Base-by-base conservation (phyloP, 441 rosid genomes). In the Jatropha multifida region DNA sequence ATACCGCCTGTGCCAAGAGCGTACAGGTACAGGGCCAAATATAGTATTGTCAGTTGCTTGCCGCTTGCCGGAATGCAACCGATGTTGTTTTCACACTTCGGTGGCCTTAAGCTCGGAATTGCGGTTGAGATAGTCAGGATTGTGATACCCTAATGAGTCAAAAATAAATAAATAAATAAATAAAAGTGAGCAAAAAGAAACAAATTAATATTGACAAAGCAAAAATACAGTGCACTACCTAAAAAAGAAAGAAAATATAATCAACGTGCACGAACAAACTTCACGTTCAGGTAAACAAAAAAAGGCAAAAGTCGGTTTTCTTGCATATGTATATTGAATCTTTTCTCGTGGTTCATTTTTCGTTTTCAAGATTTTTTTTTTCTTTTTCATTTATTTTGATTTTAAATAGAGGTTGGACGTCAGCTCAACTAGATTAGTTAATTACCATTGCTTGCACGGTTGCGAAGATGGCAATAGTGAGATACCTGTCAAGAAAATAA, bases 1-100 rank as follows among this genome's bases (percentile, higher is more conserved):
- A 94, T 83, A 2, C 98, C 97, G 4, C 98, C 97, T 3, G 98
- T 94, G 63, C 98, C 98, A 0, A 94, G 88, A n/a, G 98, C 98
- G 0, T 90, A 84, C 27, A 92, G 77, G 85, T 94, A 94, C n/a
- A 94, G 84, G 3, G 96, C 95, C 56, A 84, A n/a, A 75, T 94
- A 88, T 64, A 94, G 87, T 52, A 88, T 86, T 14, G 38, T 78
- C 10, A 94, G 86, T 80, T 94, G 97, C 14, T 63, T 80, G 60
- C 82, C 84, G 68, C 73, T 85, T 9, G 97, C 97, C 26, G 84
- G 94, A 65, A 65, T 76, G 85, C 98, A 94, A 10, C 75, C 76
- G 68, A 74, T 52, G 70, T 81, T 76, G 65, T 70, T 63, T 14
- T 38, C 12, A 82, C 97, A 94, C 78, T 80, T 85, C 7, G 98